Base-by-base conservation (phyloP, 2,329 filamentous ascomycete genomes). In the Penicillium sp. region DNA sequence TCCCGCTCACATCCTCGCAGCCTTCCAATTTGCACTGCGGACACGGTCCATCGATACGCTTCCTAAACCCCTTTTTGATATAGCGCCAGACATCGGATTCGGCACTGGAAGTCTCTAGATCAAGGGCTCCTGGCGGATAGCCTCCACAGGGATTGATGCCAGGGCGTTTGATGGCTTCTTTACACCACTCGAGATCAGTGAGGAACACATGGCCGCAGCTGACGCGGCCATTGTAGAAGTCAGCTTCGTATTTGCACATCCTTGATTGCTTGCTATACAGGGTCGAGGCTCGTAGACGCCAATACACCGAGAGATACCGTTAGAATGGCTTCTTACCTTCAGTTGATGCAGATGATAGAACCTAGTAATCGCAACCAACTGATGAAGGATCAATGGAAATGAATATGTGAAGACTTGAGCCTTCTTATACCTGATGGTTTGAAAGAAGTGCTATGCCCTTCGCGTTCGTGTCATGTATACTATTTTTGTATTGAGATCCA, bases 181-280 rank as follows among this genome's bases (percentile, higher is more conserved):
- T 20, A 20, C 51, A 54, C 31, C 28, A 11, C 8, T 42, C 51
- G n/a, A 54, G 15, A 1, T 35, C 42, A 2, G 20, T 31, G 14
- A 35, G 35, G 38, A 38, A 54, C 10, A 54, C 28, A 43, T 54
- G 51, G 25, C 51, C 25, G 6, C 51, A 54, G 28, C 51, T 54
- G 22, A 41, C 15, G 15, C 22, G 37, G 37, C 51, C 38, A 4
- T 38, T 54, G n/a, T 54, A 43, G 8, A 17, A 28, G 28, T 39
- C 25, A 8, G 35, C 38, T 34, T 54, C 25, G 39, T 54, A 54
- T 10, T 14, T 17, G 28, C 51, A 54, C 51, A 54, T 54, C 7
- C 11, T 31, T 12, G 5, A 25, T 8, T 14, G 1, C 14, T 2
- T 31, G 31, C 31, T 10, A 6, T 8, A 31, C 31, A 10, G 31